Conservation (phyloP, 2,329 filamentous ascomycete species). For the Blastomyces emzantsi region DNA sequence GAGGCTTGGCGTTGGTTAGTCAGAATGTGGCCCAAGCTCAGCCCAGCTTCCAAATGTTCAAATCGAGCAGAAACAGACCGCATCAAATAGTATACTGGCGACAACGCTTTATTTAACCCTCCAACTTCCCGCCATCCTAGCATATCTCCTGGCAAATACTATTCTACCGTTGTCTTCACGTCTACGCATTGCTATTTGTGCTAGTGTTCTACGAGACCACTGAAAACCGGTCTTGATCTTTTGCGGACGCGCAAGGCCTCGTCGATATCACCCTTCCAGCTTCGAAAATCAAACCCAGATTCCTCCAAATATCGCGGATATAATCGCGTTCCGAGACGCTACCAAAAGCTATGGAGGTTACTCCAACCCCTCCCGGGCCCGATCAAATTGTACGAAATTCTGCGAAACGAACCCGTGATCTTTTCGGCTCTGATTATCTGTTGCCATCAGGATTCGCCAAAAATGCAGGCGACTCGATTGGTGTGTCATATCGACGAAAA, state of each 20-base stretch:
- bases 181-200: not conserved
- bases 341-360: slow-evolving; percentile 25
- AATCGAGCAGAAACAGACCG: not conserved
- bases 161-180: not conserved
- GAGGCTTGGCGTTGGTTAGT: slow-evolving; percentile 11
- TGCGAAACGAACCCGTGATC: slow-evolving; percentile 39
- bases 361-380: slow-evolving; percentile 8
- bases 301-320: not conserved
- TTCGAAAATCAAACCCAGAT: not conserved
- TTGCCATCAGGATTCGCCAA: slow-evolving; percentile 38
- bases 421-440: slow-evolving; percentile 41
- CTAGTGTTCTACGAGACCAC: not conserved
- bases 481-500: slow-evolving; percentile 38
- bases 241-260: not conserved
- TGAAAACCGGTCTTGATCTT: not conserved
- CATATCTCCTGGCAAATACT: not conserved
- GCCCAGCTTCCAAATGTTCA: not conserved
- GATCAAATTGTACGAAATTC: slow-evolving; percentile 35
- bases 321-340: not conserved
- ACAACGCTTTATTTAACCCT: not conserved
- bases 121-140: not conserved
- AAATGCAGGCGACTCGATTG: slow-evolving; percentile 32
- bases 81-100: not conserved
- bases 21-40: slow-evolving; percentile 9
- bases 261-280: not conserved